Evolutionary conservation across 148 eudicot genomes (phyloP), one percentile per base, ranked within the genome.

Genomic region (Heliamphora exappendiculata): DNA sequence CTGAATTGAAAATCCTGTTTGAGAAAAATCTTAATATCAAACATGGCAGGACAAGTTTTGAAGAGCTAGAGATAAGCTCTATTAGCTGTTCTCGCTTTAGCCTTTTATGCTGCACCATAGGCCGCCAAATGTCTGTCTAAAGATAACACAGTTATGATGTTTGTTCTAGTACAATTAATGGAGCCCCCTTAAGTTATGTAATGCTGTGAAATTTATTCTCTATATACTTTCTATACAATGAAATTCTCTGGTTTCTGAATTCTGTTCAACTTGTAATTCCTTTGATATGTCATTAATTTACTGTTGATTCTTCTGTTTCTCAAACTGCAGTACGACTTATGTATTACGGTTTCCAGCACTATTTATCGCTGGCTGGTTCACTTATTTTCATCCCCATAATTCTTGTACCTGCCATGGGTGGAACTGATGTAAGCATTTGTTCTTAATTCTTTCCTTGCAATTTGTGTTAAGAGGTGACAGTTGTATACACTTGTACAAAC

Each of bases 351-450:
- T 47, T 95, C 82, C 97, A 95, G 84, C 98, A 92, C 83, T 92
- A 88, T 81, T 57, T 95, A 34, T 92, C 98, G 17, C 75, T 92
- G 75, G 89, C 88, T 72, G 98, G 98, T 79, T 95, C 98, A 26
- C 94, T 95, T 75, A 86, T 95, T 58, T 86, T 95, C 77, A 83
- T 91, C 73, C 98, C 98, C 77, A 75, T 84, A 39, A 76, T 95
- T 59, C 83, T 89, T 76, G 97, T 95, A 53, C 98, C 98, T 68
- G 82, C 86, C 65, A 95, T 95, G 97, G 98, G 98, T 22, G 97
- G 98, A 78, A 88, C 88, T 78, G 97, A 95, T 84, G 98, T 95
- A 83, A 91, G 96, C 62, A 66, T 58, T 33, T 36, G 14, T 71
- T 64, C 63, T 82, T 71, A 57, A 50, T 22, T 51, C 12, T 45